Percentiles rank a stretch among this genome's conserved stretches.
These are phyloP conservation scores for Tulasnella sp. DNA, from an alignment of 768 basidiomycete genomes.

Conservation along the genomic window DNA sequence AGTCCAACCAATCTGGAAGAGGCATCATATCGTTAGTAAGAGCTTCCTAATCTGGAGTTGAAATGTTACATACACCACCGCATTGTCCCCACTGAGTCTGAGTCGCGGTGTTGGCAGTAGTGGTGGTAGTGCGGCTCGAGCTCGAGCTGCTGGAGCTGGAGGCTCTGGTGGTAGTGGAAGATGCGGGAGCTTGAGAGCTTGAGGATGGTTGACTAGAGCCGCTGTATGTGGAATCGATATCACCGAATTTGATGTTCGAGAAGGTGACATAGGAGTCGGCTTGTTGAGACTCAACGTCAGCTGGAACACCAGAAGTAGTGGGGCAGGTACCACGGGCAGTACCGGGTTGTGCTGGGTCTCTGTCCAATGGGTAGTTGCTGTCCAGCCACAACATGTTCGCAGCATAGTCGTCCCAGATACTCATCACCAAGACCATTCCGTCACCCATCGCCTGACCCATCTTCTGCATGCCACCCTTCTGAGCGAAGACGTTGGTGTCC, in stretches of 20 bases:
- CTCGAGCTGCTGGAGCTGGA: not conserved
- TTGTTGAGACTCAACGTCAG: slow-evolving; percentile 10
- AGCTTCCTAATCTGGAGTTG: not conserved
- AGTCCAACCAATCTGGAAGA: not conserved
- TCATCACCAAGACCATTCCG: slow-evolving; percentile 39
- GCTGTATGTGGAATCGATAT: slow-evolving; percentile 9
- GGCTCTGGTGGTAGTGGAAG: not conserved
- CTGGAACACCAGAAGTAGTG: slow-evolving; percentile 14
- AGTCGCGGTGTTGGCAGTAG: not conserved
- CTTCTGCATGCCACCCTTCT: slow-evolving; percentile 30
- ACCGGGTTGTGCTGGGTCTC: slow-evolving; percentile 9
- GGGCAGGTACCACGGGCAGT: slow-evolving; percentile 14
- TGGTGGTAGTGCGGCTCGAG: not conserved
- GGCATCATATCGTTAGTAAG: not conserved
- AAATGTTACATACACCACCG: not conserved
- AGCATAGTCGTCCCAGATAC: slow-evolving; percentile 44
- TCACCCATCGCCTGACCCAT: slow-evolving; percentile 27
- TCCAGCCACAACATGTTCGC: not conserved
- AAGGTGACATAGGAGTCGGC: slow-evolving; percentile 10
- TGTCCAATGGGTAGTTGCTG: not conserved
- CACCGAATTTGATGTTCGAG: slow-evolving; percentile 18
- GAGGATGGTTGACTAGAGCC: too few species aligned
- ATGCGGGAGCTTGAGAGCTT: not conserved
- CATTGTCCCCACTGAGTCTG: not conserved
- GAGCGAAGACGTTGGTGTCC: slow-evolving; percentile 31